phyloP scores from a whole-genome alignment of 83 land plant species.

The Larix sibirica region DNA sequence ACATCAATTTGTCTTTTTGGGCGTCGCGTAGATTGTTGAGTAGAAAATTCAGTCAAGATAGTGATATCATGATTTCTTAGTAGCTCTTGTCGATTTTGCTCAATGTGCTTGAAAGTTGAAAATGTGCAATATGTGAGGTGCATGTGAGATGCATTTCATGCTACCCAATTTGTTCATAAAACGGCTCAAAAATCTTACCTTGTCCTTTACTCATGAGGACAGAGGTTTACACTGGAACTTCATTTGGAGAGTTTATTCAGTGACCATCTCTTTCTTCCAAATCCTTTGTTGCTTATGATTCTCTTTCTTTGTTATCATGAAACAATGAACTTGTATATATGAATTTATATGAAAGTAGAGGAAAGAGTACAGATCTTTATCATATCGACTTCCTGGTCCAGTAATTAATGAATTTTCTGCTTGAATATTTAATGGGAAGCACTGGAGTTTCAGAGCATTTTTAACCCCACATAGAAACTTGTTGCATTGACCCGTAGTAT shows the following conservation, averaged over 20 bases:
- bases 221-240: conserved; percentile 7
- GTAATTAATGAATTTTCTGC: neutral
- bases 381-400: neutral
- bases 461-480: neutral
- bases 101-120: conserved; percentile 9
- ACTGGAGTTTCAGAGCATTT: neutral
- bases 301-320: neutral
- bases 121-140: neutral
- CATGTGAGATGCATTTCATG: neutral
- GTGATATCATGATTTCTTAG: neutral
- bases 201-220: neutral
- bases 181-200: neutral
- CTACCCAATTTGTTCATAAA: conserved; percentile 7
- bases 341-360: neutral
- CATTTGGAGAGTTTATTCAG: conserved; percentile 4
- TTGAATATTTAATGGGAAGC: neutral
- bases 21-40: conserved; percentile 3
- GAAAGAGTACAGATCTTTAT: neutral
- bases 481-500: too few species aligned
- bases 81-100: conserved; percentile 3
- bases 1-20: conserved; percentile 20
- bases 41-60: neutral
- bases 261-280: neutral
- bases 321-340: conserved; percentile 8
- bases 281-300: neutral